Evolutionary conservation across 2,329 filamentous ascomycete genomes (phyloP).

Genomic region (Colletotrichum lentis): DNA sequence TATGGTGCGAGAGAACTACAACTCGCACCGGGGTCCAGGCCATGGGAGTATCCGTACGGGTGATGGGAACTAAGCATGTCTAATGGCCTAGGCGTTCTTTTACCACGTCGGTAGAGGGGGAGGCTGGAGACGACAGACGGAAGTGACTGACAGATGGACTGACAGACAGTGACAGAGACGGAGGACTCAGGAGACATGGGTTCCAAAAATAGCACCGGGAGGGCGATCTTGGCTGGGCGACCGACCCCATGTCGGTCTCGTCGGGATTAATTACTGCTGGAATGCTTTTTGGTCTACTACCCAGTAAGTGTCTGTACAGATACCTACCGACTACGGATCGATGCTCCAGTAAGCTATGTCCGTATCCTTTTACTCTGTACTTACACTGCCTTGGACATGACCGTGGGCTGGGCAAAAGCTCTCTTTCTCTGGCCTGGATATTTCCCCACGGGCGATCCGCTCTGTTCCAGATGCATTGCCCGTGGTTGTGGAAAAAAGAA

Average conservation of each 20-base stretch:
- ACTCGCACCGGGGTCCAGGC: background rate
- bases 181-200: background rate
- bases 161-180: background rate
- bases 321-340: too few species aligned
- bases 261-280: background rate
- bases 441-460: background rate
- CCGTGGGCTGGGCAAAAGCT: background rate
- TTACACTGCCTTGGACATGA: constrained; percentile 5
- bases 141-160: background rate
- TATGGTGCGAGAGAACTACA: background rate
- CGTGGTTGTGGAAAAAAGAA: background rate
- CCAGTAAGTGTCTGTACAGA: background rate
- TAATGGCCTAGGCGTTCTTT: background rate
- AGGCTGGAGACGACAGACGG: background rate
- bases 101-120: too few species aligned
- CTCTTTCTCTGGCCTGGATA: background rate
- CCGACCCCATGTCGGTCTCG: background rate
- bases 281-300: background rate
- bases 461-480: background rate
- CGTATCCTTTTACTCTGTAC: background rate
- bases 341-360: too few species aligned
- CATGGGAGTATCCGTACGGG: background rate
- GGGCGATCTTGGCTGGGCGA: constrained; percentile 4
- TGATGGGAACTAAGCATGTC: constrained; percentile 3
- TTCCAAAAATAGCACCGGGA: constrained; percentile 19